A percentile compares a stretch with the other conserved stretches of the same genome.
Conservation (phyloP, 1,284 basidiomycete genomes). For the Ustilago sp. region DNA sequence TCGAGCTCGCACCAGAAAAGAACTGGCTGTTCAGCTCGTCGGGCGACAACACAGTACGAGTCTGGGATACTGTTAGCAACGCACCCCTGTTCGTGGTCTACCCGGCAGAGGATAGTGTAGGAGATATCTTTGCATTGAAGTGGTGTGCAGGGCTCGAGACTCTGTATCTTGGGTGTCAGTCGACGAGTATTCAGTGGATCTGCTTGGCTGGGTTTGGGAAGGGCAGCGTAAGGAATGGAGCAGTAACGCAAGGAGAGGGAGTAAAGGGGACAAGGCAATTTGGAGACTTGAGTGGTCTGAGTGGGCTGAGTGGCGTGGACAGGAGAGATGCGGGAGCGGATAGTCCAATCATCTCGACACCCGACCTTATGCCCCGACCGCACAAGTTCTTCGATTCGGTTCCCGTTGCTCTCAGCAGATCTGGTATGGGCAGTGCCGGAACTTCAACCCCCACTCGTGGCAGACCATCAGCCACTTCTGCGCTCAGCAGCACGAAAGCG, state of each 20-base stretch:
- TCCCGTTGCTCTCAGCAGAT: conserved; percentile 43
- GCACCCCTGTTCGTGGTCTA: conserved; percentile 81
- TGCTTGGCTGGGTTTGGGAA: conserved; percentile 36
- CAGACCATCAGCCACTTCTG: conserved; percentile 2
- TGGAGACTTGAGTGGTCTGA: background rate
- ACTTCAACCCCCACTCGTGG: conserved; percentile 29
- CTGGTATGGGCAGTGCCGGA: conserved; percentile 37
- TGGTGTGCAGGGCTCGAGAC: conserved; percentile 81
- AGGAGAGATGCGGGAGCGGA: conserved; percentile 11
- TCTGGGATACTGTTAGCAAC: conserved; percentile 85
- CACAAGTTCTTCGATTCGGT: conserved; percentile 71
- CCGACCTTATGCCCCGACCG: conserved; percentile 43
- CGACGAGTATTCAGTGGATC: conserved; percentile 73
- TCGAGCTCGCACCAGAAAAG: conserved; percentile 79
- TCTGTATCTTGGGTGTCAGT: conserved; percentile 86
- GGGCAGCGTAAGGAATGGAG: background rate
- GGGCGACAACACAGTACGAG: conserved; percentile 72
- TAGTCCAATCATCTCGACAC: conserved; percentile 49
- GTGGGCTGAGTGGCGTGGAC: background rate
- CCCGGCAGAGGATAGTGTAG: conserved; percentile 86
- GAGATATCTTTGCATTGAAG: conserved; percentile 84
- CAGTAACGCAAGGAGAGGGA: background rate
- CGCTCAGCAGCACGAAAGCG: background rate
- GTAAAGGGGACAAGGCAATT: background rate
- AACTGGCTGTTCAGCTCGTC: conserved; percentile 60